Base-by-base conservation (phyloP, 2,329 filamentous ascomycete genomes). In the Trematosphaeria pertusa region DNA sequence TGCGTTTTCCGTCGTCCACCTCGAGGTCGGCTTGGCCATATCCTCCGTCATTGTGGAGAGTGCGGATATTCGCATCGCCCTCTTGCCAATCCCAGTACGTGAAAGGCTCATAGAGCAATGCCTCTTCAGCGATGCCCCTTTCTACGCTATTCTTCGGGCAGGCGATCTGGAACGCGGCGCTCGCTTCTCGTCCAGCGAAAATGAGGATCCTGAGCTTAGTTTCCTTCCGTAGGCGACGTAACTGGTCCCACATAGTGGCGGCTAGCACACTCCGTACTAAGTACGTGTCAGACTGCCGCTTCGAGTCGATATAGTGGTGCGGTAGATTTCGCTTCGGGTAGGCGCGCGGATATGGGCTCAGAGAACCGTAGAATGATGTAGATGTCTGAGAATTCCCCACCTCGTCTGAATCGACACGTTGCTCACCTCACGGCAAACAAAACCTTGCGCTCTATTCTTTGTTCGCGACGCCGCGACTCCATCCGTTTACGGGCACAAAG, bases 41-140 rank as follows among this genome's bases (percentile, higher is more conserved):
- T 11, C 37, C 37, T 37, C 20, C 34, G 18, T 39, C 15, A 5
- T 38, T 37, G 10, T 34, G 37, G 1, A 49, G 39, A 28, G 19
- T 34, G 2, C 15, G 22, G 10, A 47, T 41, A 32, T 48, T 40
- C 12, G 42, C 37, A 43, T 38, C 26, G 2, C 49, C 14, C 1
- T 50, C 55, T 35, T 57, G 45, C 62, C 64, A 67, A 46, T 65
- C 62, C 52, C 48, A 62, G 46, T 61, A 65, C 3, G 51, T 59
- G 39, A 65, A 65, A 5, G 62, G 61, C 34, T 65, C 61, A 32
- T 52, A 48, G 14, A 57, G 46, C 20, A 50, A 43, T 3, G 47
- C 46, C 32, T 36, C 20, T 17, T 43, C 47, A 17, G 40, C 47
- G 9, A 42, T 18, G 20, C 22, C 26, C 10, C 28, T 28, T 6